Conservation (phyloP, 2,329 filamentous ascomycete genomes). For the Didymella arachidicola region DNA sequence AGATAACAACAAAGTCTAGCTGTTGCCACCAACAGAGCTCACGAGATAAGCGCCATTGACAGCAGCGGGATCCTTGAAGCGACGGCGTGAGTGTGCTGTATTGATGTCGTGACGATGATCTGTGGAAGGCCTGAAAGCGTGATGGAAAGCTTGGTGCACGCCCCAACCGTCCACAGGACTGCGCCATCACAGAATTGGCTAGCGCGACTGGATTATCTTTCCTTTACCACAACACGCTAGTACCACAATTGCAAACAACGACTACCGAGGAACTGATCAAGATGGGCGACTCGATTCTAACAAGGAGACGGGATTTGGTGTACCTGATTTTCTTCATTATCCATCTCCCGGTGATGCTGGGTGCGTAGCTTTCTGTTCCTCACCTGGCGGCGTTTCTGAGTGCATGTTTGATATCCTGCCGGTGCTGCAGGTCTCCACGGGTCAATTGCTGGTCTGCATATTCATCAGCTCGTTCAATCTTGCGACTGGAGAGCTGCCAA, state of each 20-base stretch:
- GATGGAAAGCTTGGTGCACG: conserved; percentile 2
- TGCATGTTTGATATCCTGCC: neutral
- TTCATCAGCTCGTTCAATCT: neutral
- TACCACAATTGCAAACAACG: neutral
- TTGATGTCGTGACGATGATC: neutral
- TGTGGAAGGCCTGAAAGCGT: neutral
- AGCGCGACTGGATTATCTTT: neutral
- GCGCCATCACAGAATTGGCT: conserved; percentile 7
- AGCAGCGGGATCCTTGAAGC: neutral
- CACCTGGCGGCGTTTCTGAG: neutral
- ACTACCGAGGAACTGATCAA: neutral
- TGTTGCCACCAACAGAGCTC: neutral
- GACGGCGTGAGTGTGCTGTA: neutral
- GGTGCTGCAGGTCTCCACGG: neutral
- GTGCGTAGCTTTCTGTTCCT: conserved; percentile 48
- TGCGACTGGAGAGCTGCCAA: neutral
- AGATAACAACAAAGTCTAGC: neutral
- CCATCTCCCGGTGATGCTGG: conserved; percentile 68
- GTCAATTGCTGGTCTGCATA: neutral
- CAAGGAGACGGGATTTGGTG: conserved; percentile 55
- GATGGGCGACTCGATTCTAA: conserved; percentile 45
- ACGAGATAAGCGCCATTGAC: neutral
- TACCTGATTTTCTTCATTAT: conserved; percentile 69
- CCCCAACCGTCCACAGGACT: neutral
- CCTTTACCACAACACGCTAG: conserved; percentile 11